Percentiles rank a stretch among this genome's conserved stretches.
These are phyloP conservation scores for Handroanthus guayacan DNA, from an alignment of 257 asterid genomes.

Conservation along the genomic window DNA sequence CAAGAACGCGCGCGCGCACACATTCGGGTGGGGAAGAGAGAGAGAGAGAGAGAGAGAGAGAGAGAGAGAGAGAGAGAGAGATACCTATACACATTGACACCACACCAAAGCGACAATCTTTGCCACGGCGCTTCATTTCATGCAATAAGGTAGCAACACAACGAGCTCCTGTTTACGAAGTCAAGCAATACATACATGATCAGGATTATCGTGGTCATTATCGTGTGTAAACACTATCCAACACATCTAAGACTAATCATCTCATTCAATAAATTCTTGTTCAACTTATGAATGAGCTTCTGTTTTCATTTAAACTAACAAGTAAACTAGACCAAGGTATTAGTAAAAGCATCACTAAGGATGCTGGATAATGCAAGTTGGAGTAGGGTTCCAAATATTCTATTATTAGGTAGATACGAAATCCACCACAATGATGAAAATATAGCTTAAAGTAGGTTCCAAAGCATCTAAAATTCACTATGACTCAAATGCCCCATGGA, in stretches of 20 bases:
- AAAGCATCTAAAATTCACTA: neutral
- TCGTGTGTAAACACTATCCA: neutral
- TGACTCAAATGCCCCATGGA: too few species aligned
- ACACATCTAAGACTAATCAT: neutral
- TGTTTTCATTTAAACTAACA: neutral
- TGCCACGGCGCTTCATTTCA: conserved; percentile 98
- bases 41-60: too few species aligned
- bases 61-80: conserved; percentile 29
- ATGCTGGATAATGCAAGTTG: too few species aligned
- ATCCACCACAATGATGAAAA: neutral
- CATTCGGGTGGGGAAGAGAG: too few species aligned
- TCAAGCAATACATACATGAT: neutral
- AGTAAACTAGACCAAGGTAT: neutral
- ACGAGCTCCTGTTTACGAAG: conserved; percentile 72
- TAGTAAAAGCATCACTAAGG: neutral
- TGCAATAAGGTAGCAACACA: conserved; percentile 94
- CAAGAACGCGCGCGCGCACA: too few species aligned
- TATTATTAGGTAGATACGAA: neutral
- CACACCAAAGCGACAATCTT: conserved; percentile 90
- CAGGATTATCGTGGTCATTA: neutral
- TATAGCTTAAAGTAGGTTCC: neutral
- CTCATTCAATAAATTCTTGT: neutral
- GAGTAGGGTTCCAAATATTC: neutral
- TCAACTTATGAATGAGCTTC: neutral
- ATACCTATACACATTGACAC: conserved; percentile 97